phyloP scores from a whole-genome alignment of 2,329 filamentous ascomycete genomes.

The Epichloe baconii region DNA sequence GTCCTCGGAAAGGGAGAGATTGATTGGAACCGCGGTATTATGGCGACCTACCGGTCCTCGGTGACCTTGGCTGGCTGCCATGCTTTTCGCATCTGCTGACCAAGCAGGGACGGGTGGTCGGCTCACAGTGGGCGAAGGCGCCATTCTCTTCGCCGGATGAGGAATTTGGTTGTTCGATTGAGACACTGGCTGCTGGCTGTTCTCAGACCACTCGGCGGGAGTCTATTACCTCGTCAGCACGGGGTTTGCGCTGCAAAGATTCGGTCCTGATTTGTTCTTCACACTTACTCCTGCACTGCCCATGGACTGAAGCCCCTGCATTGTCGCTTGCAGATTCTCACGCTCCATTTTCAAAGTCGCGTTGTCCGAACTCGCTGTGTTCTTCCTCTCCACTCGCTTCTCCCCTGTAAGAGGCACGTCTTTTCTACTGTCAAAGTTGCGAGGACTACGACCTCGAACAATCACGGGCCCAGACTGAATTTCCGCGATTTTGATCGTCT shows the following conservation, averaged over 20 bases:
- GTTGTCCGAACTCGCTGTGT: constrained; percentile 22
- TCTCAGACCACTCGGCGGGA: constrained; percentile 29
- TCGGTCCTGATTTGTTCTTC: neutral
- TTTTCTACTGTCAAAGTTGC: constrained; percentile 87
- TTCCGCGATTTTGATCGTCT: constrained; percentile 64
- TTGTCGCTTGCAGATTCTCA: constrained; percentile 16
- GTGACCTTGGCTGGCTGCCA: constrained; percentile 8
- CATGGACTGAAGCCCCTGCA: constrained; percentile 20
- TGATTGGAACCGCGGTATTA: constrained; percentile 28
- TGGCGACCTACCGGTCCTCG: constrained; percentile 14
- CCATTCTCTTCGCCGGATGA: constrained; percentile 39
- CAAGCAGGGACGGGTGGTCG: constrained; percentile 43
- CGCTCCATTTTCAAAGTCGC: constrained; percentile 20
- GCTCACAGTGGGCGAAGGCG: constrained; percentile 36
- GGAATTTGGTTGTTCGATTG: constrained; percentile 23
- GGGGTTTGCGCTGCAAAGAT: neutral
- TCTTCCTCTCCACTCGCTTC: constrained; percentile 33
- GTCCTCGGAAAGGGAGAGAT: constrained; percentile 45
- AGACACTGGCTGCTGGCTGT: constrained; percentile 23
- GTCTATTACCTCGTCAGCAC: constrained; percentile 14
- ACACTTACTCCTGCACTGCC: constrained; percentile 22
- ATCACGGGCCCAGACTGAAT: constrained; percentile 89
- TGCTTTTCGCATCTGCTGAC: constrained; percentile 22
- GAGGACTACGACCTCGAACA: constrained; percentile 78
- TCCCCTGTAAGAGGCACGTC: constrained; percentile 60